Percentiles rank a stretch among this genome's conserved stretches.
Conservation (phyloP, 257 asterid genomes). For the Nicotiana paniculata region DNA sequence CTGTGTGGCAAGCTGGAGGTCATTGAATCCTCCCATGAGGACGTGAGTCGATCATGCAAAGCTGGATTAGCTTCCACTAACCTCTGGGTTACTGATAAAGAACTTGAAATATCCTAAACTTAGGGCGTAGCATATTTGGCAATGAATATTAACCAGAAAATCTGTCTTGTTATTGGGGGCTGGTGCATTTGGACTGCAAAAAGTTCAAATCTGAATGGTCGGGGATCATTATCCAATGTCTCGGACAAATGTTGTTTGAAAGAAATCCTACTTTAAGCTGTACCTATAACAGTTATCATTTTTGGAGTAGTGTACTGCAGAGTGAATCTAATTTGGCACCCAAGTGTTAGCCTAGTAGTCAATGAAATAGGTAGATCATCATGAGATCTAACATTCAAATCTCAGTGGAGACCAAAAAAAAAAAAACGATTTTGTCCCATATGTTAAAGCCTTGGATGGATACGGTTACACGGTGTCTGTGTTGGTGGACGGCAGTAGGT, state of each 20-base stretch:
- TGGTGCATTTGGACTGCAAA: not conserved
- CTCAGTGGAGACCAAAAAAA: too few species aligned
- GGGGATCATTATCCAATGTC: not conserved
- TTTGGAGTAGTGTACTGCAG: not conserved
- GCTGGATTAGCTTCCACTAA: slow-evolving; percentile 28
- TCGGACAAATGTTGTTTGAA: not conserved
- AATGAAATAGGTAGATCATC: too few species aligned
- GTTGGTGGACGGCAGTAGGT: too few species aligned
- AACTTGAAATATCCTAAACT: not conserved
- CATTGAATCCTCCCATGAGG: slow-evolving; percentile 25
- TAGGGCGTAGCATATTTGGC: not conserved
- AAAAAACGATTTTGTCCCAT: too few species aligned
- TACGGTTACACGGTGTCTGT: too few species aligned
- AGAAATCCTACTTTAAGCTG: not conserved
- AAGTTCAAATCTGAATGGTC: not conserved
- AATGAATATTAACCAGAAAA: not conserved
- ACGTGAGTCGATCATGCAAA: slow-evolving; percentile 26
- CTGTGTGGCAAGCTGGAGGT: not conserved
- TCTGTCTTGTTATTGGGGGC: not conserved
- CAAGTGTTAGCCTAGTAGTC: too few species aligned
- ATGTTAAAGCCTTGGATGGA: too few species aligned
- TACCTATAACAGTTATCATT: not conserved
- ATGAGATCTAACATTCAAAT: too few species aligned
- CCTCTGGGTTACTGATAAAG: not conserved
- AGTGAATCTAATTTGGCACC: not conserved